Base-by-base conservation (phyloP, 345 rosid genomes). In the Excoecaria agallocha region DNA sequence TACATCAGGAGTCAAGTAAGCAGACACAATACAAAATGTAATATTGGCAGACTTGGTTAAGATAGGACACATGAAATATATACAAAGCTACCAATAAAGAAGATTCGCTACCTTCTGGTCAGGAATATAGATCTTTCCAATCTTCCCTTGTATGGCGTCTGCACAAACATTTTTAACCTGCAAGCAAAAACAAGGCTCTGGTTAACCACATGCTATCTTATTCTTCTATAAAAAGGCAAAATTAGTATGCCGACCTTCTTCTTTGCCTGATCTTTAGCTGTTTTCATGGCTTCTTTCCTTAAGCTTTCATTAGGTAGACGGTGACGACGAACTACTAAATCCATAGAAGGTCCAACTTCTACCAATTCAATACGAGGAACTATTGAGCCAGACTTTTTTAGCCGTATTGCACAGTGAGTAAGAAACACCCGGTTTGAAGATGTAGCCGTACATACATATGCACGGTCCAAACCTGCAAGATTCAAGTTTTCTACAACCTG, bases 291-390 rank as follows among this genome's bases (percentile, higher is more conserved):
- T 86, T 85, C 97, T 84, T 95, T 95, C 82, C 72, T 85, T 37
- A 93, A 59, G 78, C 86, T 70, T 3, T 93, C 97, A 63, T 89
- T 86, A n/a, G 99, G 97, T 75, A 85, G 94, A 56, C 93, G 94
- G 77, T 93, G 90, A 68, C 98, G 94, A n/a, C 98, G 88, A 68
- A 87, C 80, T 55, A 93, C 96, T 43, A 95, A 86, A 75, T 95
- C 99, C 98, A 93, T 93, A 8, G 97, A 93, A 17, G 98, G 99
- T 66, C 99, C 98, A 9, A 91, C 89, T 85, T 95, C 98, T 20
- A 91, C 89, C 45, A 95, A 84, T 86, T 95, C 98, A 82, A 91
- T 87, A 82, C 90, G 88, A 15, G 99, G 98, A 24, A 95, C 92
- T n/a, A 90, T 68, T 2, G 92, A 82, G 22, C 98, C 98, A 2